Evolutionary conservation across 2,329 filamentous ascomycete genomes (phyloP).

Genomic region (Fusarium tricinctum): DNA sequence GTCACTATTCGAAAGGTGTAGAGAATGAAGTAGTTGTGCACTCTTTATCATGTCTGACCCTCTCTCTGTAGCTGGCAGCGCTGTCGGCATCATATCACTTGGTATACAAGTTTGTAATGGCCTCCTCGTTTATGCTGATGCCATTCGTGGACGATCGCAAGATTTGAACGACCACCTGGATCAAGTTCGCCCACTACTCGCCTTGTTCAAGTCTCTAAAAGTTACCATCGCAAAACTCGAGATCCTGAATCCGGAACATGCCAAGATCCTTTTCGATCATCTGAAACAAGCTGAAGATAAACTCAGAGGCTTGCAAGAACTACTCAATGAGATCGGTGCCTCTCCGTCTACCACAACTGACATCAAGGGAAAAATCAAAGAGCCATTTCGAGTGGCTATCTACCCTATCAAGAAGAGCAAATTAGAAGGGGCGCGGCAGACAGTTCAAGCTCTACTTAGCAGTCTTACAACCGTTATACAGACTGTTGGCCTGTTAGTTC

Average conservation of each 20-base stretch:
- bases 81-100: constrained; percentile 12
- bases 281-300: background rate
- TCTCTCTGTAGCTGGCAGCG: background rate
- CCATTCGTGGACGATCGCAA: background rate
- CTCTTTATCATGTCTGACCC: constrained; percentile 4
- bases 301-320: background rate
- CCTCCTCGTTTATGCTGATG: constrained; percentile 3
- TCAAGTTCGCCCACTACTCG: background rate
- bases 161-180: constrained; percentile 2
- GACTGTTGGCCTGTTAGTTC: background rate
- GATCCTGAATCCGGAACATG: background rate
- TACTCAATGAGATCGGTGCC: background rate
- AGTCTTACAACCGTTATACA: background rate
- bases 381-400: background rate
- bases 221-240: background rate
- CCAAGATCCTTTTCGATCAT: background rate
- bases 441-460: background rate
- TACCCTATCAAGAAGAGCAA: background rate
- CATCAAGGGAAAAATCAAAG: background rate
- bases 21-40: background rate
- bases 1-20: accelerated
- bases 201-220: constrained; percentile 8
- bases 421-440: background rate
- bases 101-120: constrained; percentile 22
- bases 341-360: background rate